Evolutionary conservation across 208 protist species (phyloP).

Genomic region (Wallacemonas rigidus): DNA sequence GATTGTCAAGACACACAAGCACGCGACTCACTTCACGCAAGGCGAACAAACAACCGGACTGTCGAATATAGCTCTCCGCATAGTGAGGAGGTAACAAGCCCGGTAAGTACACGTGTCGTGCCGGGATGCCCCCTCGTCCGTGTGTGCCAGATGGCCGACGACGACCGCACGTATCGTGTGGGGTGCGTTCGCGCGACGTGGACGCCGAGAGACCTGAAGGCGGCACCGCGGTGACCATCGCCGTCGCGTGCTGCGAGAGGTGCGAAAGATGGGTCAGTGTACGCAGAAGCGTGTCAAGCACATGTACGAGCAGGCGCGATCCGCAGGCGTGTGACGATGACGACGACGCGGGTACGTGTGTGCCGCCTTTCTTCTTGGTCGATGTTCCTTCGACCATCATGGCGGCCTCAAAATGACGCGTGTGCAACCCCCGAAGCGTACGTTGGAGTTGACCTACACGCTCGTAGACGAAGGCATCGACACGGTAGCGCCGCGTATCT

Average conservation of each 20-base stretch:
- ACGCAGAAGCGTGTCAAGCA: background rate
- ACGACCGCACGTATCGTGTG: too few species aligned
- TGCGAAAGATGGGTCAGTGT: conserved; percentile 1
- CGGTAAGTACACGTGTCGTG: conserved; percentile 9
- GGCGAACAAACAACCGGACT: background rate
- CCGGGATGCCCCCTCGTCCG: background rate
- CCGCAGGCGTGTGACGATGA: background rate
- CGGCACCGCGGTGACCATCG: background rate
- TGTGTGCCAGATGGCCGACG: too few species aligned
- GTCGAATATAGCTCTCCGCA: conserved; percentile 9
- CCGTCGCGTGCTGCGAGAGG: conserved; percentile 13
- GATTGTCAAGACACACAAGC: conserved; percentile 1
- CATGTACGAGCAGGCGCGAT: background rate
- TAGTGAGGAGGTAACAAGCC: background rate
- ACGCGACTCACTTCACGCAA: conserved; percentile 1
- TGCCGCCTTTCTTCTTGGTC: background rate
- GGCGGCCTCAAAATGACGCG: conserved; percentile 26
- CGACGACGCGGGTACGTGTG: background rate
- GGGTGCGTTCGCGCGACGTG: too few species aligned
- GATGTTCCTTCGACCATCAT: background rate
- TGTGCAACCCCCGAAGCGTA: conserved; percentile 30
- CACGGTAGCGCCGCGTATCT: conserved; percentile 3
- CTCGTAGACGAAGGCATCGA: conserved; percentile 32
- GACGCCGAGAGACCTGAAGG: background rate
- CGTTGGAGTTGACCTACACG: conserved; percentile 37